A percentile compares a stretch with the other conserved stretches of the same genome.
These are phyloP conservation scores for Dryadomyces sulphureus DNA, from an alignment of 2,329 filamentous ascomycete genomes.

Conservation along the genomic window DNA sequence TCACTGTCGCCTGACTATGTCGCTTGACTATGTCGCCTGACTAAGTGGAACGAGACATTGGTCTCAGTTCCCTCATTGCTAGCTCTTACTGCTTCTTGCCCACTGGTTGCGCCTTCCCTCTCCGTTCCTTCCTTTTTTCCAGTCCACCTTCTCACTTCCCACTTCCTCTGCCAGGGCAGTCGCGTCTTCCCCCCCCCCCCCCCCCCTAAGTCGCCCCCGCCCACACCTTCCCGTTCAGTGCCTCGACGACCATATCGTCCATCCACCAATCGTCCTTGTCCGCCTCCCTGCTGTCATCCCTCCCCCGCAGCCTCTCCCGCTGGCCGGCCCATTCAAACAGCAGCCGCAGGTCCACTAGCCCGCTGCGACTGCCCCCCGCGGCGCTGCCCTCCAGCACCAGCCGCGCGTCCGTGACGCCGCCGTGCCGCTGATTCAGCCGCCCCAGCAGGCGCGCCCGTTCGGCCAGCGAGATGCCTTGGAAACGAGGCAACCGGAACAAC, in stretches of 20 bases:
- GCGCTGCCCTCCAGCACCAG: conserved; percentile 46
- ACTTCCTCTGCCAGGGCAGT: conserved; percentile 15
- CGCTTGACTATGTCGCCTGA: too few species aligned
- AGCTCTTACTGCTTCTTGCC: too few species aligned
- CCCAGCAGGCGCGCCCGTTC: conserved; percentile 51
- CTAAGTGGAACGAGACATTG: too few species aligned
- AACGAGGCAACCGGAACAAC: conserved; percentile 53
- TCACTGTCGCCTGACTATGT: too few species aligned
- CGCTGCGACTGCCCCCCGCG: conserved; percentile 23
- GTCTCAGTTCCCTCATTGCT: too few species aligned
- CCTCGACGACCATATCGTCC: conserved; percentile 37
- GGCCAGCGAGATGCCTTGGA: conserved; percentile 39
- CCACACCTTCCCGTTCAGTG: conserved; percentile 40
- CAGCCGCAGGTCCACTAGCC: conserved; percentile 32
- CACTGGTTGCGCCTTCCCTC: too few species aligned
- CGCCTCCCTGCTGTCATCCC: background rate
- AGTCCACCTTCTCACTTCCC: background rate
- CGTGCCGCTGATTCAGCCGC: conserved; percentile 7
- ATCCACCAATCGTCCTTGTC: conserved; percentile 33
- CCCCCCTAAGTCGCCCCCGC: too few species aligned
- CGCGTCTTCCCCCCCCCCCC: too few species aligned
- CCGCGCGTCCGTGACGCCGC: conserved; percentile 51
- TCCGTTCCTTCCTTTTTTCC: background rate
- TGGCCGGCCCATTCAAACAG: conserved; percentile 42
- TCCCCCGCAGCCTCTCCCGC: conserved; percentile 16